Conservation (phyloP, 352 stramenopile genomes). For the Phytopythium delawarense region DNA sequence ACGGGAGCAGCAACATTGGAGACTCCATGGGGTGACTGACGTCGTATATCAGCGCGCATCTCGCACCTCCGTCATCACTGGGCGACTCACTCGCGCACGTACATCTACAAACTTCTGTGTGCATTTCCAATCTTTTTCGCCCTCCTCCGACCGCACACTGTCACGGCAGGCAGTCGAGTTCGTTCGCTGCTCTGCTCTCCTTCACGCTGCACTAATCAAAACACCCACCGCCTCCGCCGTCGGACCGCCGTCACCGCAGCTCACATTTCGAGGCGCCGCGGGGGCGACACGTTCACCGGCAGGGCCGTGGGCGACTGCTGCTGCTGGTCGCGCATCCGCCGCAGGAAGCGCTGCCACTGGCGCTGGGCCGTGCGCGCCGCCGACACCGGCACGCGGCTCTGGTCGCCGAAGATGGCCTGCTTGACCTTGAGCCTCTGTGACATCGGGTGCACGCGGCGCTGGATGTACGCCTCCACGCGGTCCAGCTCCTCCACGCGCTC, state of each 20-base stretch:
- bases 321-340: slow-evolving; percentile 8
- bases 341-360: slow-evolving; percentile 8
- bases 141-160: background rate
- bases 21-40: background rate
- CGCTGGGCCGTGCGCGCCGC: slow-evolving; percentile 6
- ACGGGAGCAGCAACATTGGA: background rate
- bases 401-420: slow-evolving; percentile 9
- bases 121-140: background rate
- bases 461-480: slow-evolving; percentile 4
- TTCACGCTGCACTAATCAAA: background rate
- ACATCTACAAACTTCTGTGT: background rate
- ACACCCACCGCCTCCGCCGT: too few relatives aligned
- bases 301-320: background rate
- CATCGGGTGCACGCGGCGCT: slow-evolving; percentile 5
- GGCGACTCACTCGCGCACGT: background rate
- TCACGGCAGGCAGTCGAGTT: background rate
- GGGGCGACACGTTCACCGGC: slow-evolving; percentile 3
- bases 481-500: slow-evolving; percentile 5
- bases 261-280: background rate
- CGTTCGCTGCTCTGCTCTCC: background rate
- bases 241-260: background rate
- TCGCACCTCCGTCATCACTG: background rate
- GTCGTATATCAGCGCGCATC: background rate
- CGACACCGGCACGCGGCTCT: background rate
- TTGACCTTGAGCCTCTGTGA: slow-evolving; percentile 6